Evolutionary conservation across 805 yeast genomes (phyloP).

Genomic region (Metschnikowia hibisci): DNA sequence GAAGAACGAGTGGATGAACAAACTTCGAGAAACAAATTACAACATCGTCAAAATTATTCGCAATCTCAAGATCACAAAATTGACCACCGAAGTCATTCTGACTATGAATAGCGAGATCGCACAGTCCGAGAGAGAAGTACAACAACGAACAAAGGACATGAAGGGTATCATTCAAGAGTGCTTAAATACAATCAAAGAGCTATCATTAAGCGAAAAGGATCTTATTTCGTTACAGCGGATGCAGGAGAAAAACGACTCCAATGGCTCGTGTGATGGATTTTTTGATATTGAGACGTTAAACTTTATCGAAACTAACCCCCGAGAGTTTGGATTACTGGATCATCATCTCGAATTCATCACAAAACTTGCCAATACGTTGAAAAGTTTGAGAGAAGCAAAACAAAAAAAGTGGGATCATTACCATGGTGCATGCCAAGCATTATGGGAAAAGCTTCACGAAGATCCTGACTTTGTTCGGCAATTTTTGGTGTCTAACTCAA

Average conservation of each 20-base stretch:
- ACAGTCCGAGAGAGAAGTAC: conserved; percentile 24
- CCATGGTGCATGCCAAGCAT: conserved; percentile 37
- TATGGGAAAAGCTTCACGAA: conserved; percentile 60
- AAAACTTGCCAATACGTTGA: conserved; percentile 29
- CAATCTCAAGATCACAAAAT: conserved; percentile 32
- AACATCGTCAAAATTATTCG: conserved; percentile 35
- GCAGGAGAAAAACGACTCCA: conserved; percentile 13
- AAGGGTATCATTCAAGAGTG: conserved; percentile 22
- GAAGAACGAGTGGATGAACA: conserved; percentile 20
- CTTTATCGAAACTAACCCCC: conserved; percentile 34
- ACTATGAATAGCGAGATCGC: conserved; percentile 25
- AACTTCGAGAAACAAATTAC: conserved; percentile 36
- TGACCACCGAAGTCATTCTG: conserved; percentile 28
- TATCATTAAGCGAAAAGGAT: conserved; percentile 33
- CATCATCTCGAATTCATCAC: conserved; percentile 31
- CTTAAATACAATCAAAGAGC: conserved; percentile 22
- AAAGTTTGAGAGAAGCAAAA: conserved; percentile 29
- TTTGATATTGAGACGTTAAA: conserved; percentile 37
- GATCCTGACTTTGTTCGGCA: conserved; percentile 34
- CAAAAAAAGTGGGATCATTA: conserved; percentile 36
- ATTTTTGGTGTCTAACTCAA: conserved; percentile 45
- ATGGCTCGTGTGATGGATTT: conserved; percentile 25
- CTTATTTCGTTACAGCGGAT: conserved; percentile 31
- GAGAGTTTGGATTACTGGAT: conserved; percentile 37
- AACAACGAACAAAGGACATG: conserved; percentile 23